Percentiles rank a stretch among this genome's conserved stretches.
Evolutionary conservation across 176 grass and related monocot species (phyloP).

Genomic region (Urochloa ruziziensis): DNA sequence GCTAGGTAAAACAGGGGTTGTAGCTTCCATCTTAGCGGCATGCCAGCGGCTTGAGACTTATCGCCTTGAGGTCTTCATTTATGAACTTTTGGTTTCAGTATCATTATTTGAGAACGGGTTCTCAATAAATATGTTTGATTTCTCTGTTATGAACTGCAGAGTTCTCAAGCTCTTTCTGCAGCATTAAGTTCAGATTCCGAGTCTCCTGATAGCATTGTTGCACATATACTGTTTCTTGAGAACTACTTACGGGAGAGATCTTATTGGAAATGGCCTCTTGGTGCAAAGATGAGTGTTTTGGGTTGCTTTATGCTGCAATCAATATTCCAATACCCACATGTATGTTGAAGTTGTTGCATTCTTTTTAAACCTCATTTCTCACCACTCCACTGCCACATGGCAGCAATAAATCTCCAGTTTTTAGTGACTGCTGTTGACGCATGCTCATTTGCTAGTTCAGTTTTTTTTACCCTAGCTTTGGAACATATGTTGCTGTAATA

Average conservation of each 20-base stretch:
- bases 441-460: background rate
- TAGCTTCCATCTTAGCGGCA: constrained; percentile 83
- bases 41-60: constrained; percentile 69
- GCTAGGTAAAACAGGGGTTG: constrained; percentile 73
- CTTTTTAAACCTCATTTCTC: background rate
- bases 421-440: background rate
- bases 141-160: constrained; percentile 47
- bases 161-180: constrained; percentile 65
- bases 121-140: constrained; percentile 17
- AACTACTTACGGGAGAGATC: constrained; percentile 56
- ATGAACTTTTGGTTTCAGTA: constrained; percentile 9
- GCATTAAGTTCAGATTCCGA: constrained; percentile 56
- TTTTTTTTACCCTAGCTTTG: background rate
- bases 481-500: background rate
- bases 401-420: constrained; percentile 13
- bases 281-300: constrained; percentile 74
- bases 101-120: constrained; percentile 13
- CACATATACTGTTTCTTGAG: constrained; percentile 79
- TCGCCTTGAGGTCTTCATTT: constrained; percentile 60
- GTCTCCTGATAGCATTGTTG: constrained; percentile 55
- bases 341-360: constrained; percentile 37
- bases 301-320: constrained; percentile 93
- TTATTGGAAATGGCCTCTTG: constrained; percentile 69
- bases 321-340: constrained; percentile 75
- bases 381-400: background rate